Conservation (phyloP, 805 yeast species). For the Candida berthetii region DNA sequence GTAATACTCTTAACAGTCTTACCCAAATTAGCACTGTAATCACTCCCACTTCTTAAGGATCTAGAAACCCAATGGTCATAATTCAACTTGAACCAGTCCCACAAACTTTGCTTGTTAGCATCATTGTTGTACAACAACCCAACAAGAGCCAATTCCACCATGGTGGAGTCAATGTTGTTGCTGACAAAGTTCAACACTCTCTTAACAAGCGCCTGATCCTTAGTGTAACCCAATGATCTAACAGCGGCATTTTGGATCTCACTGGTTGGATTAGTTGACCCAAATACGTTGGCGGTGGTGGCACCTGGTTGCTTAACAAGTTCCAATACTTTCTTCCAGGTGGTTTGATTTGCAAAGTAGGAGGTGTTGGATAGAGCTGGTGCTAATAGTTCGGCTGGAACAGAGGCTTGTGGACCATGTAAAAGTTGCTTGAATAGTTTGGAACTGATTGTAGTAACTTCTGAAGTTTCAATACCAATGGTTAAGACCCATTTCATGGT, state of each 20-base stretch:
- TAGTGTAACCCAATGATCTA: slow-evolving; percentile 45
- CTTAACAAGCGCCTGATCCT: slow-evolving; percentile 36
- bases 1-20: slow-evolving; percentile 36
- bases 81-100: slow-evolving; percentile 53
- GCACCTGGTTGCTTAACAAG: slow-evolving; percentile 44
- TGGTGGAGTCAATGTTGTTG: slow-evolving; percentile 47
- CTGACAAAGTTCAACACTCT: slow-evolving; percentile 52
- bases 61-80: slow-evolving; percentile 47
- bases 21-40: slow-evolving; percentile 38
- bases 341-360: slow-evolving; percentile 31
- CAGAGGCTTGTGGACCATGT: slow-evolving; percentile 44
- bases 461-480: slow-evolving; percentile 23
- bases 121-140: slow-evolving; percentile 40
- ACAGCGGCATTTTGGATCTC: slow-evolving; percentile 53
- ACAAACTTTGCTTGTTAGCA: slow-evolving; percentile 29
- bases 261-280: slow-evolving; percentile 11
- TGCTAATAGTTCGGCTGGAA: slow-evolving; percentile 46
- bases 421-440: slow-evolving; percentile 40
- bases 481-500: slow-evolving; percentile 37
- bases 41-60: slow-evolving; percentile 38
- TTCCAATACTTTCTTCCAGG: slow-evolving; percentile 54
- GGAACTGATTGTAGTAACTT: slow-evolving; percentile 25
- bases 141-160: slow-evolving; percentile 51
- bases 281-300: slow-evolving; percentile 27
- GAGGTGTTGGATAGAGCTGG: slow-evolving; percentile 38